These are phyloP conservation scores for Luffa aegyptiaca DNA, from an alignment of 306 rosid species.

Conservation along the genomic window DNA sequence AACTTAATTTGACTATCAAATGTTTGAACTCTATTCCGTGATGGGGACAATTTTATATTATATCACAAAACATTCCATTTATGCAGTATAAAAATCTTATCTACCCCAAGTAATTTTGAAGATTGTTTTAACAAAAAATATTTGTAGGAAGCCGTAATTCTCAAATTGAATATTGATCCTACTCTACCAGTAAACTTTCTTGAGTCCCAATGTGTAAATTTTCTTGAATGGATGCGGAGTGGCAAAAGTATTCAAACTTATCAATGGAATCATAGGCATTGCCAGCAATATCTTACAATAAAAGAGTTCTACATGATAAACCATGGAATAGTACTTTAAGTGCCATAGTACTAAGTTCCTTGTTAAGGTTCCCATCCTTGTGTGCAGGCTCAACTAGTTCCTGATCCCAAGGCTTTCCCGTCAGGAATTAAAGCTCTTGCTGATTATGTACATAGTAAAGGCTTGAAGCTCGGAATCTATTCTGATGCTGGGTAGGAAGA, in stretches of 20 bases:
- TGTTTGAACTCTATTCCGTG: background rate
- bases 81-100: background rate
- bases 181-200: background rate
- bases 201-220: background rate
- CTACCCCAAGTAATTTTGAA: background rate
- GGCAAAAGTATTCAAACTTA: background rate
- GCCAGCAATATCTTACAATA: background rate
- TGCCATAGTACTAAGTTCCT: constrained; percentile 7
- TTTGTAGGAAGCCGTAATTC: background rate
- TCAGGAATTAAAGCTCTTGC: constrained; percentile 91
- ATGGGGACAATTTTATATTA: background rate
- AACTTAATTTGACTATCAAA: background rate
- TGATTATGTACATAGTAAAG: constrained; percentile 74
- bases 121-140: background rate
- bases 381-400: constrained; percentile 60
- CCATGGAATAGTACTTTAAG: background rate
- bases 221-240: background rate
- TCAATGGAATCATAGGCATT: background rate
- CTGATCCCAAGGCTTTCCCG: constrained; percentile 63
- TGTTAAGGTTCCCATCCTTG: constrained; percentile 22
- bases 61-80: background rate
- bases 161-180: background rate
- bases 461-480: constrained; percentile 90
- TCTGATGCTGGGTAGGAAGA: constrained; percentile 91
- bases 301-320: background rate